These are phyloP conservation scores for Gaillardinia entomophila DNA, from an alignment of 805 yeast genomes.

Conservation along the genomic window DNA sequence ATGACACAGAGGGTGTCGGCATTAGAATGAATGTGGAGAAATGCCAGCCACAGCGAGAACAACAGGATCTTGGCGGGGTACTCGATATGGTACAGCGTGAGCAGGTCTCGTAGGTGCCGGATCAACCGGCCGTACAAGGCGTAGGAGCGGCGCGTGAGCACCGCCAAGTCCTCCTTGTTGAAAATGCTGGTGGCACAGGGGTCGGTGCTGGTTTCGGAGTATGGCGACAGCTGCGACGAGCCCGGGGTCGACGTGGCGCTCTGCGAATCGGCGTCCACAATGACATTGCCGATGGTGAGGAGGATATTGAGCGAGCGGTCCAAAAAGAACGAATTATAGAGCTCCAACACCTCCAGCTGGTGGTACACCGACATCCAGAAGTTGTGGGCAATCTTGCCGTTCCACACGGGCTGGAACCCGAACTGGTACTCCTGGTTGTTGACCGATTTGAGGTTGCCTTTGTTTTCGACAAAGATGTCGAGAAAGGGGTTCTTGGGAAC, in stretches of 20 bases:
- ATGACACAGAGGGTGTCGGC: constrained; percentile 27
- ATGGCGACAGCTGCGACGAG: background rate
- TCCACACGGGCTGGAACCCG: constrained; percentile 21
- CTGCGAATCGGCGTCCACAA: constrained; percentile 1
- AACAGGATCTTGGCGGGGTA: constrained; percentile 33
- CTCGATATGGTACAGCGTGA: constrained; percentile 25
- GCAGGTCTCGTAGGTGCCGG: constrained; percentile 24
- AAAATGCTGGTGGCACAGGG: constrained; percentile 13
- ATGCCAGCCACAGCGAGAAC: constrained; percentile 30
- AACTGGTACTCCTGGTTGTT: constrained; percentile 8
- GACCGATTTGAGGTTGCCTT: too few species aligned
- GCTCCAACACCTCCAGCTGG: constrained; percentile 19
- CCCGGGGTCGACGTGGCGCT: background rate
- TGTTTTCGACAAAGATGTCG: too few species aligned
- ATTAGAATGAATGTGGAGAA: constrained; percentile 25
- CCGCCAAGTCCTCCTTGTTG: constrained; percentile 21
- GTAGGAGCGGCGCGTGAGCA: constrained; percentile 26
- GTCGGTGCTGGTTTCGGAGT: constrained; percentile 1
- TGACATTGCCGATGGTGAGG: constrained; percentile 8
- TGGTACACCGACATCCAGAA: constrained; percentile 29
- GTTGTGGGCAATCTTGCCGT: constrained; percentile 9
- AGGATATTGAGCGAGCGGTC: constrained; percentile 31
- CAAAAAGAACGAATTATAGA: constrained; percentile 31
- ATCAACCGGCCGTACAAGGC: constrained; percentile 31
- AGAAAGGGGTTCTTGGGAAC: constrained; percentile 11